phyloP scores from a whole-genome alignment of 2,329 filamentous ascomycete species.

The Cladophialophora bantiana region DNA sequence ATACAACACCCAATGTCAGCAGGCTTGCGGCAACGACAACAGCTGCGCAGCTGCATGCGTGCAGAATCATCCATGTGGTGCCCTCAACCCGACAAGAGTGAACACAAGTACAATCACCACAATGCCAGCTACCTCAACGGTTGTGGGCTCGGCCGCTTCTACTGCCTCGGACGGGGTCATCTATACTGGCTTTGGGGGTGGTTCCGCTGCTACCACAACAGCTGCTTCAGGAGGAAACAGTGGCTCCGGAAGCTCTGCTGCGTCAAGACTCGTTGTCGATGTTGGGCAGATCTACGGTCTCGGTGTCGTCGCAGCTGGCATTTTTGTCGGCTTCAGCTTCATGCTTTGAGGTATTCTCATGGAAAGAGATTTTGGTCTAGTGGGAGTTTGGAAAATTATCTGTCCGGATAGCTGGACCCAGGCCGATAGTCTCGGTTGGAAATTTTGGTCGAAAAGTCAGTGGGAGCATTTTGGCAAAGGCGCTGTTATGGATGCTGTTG shows the following conservation, averaged over 20 bases:
- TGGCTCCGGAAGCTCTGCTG: constrained; percentile 38
- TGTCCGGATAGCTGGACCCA: constrained; percentile 8
- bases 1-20: constrained; percentile 63
- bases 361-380: neutral
- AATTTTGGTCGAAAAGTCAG: constrained; percentile 17
- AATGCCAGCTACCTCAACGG: constrained; percentile 46
- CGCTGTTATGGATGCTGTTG: constrained; percentile 22
- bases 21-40: constrained; percentile 56
- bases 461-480: constrained; percentile 28
- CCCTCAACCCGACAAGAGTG: constrained; percentile 61
- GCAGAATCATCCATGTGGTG: constrained; percentile 65
- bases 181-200: constrained; percentile 55
- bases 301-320: constrained; percentile 59
- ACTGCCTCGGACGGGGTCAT: constrained; percentile 47
- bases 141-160: constrained; percentile 43
- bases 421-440: constrained; percentile 3
- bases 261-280: constrained; percentile 54
- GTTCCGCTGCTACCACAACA: constrained; percentile 43
- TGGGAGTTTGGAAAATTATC: neutral
- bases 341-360: constrained; percentile 53
- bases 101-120: constrained; percentile 59
- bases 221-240: constrained; percentile 30
- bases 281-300: constrained; percentile 65
- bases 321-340: constrained; percentile 65
- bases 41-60: constrained; percentile 61